Evolutionary conservation across 345 rosid genomes (phyloP).

Genomic region (Nasturtium officinale): DNA sequence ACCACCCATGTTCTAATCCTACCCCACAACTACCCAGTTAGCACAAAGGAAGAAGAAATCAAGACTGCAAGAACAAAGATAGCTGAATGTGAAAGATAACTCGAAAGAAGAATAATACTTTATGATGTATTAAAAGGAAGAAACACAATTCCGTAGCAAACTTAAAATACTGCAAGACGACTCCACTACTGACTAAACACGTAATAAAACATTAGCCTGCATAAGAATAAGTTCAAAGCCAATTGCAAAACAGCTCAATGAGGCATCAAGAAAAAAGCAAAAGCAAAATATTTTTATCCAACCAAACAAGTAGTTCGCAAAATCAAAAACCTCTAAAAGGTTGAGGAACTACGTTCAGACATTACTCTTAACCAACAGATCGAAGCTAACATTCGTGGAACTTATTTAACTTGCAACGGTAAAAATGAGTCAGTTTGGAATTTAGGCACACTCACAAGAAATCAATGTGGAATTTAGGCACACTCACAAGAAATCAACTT

Average conservation of each 20-base stretch:
- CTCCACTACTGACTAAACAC: not conserved
- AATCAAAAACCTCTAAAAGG: not conserved
- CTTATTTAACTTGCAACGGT: not conserved
- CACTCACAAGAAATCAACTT: slow-evolving; percentile 9
- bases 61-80: not conserved
- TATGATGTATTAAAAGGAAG: not conserved
- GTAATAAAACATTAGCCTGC: slow-evolving; percentile 12
- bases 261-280: slow-evolving; percentile 7
- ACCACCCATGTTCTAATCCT: not conserved
- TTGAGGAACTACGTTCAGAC: slow-evolving; percentile 12
- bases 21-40: slow-evolving; percentile 3
- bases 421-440: not conserved
- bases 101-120: not conserved
- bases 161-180: not conserved
- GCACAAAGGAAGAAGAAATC: slow-evolving; percentile 9
- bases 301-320: slow-evolving; percentile 15
- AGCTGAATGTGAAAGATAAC: not conserved
- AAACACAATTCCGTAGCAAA: not conserved
- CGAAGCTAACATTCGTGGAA: slow-evolving; percentile 9
- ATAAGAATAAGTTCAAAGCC: not conserved
- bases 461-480: no score
- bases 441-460: not conserved
- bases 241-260: slow-evolving; percentile 10
- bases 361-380: slow-evolving; percentile 20
- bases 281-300: not conserved